These are phyloP conservation scores for Euphorbia corollata DNA, from an alignment of 441 rosid genomes.

Conservation along the genomic window DNA sequence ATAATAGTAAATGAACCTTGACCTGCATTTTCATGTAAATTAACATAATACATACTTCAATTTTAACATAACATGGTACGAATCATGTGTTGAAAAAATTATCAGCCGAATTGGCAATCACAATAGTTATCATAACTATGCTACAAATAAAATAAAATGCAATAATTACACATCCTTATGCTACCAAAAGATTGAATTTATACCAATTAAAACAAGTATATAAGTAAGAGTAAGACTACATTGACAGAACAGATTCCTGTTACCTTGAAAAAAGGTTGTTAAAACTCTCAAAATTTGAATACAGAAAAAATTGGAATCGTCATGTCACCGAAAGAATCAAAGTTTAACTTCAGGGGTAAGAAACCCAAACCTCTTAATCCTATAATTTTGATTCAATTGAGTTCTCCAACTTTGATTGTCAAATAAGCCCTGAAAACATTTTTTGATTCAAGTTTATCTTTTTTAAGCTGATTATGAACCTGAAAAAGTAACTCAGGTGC, in stretches of 20 bases:
- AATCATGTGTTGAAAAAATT: not conserved
- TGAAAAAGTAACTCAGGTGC: not conserved
- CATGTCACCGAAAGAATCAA: not conserved
- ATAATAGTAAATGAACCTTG: not conserved
- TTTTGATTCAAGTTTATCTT: not conserved
- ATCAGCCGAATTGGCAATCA: not conserved
- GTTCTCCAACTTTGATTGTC: not conserved
- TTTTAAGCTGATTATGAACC: not conserved
- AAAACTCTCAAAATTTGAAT: not conserved
- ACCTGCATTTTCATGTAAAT: constrained; percentile 4
- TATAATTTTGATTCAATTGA: not conserved
- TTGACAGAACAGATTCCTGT: not conserved
- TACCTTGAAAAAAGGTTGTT: not conserved
- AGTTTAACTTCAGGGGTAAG: not conserved
- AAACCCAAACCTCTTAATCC: not conserved
- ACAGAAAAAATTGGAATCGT: not conserved
- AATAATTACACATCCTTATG: not conserved
- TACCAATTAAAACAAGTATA: not conserved
- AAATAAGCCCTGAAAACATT: not conserved
- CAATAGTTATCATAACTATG: not conserved
- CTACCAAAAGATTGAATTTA: too few relatives aligned
- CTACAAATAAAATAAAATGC: not conserved
- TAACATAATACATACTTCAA: not conserved
- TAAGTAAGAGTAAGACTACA: not conserved
- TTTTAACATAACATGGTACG: constrained; percentile 10